Conservation (phyloP, 345 rosid species). For the Boechera retrofracta region DNA sequence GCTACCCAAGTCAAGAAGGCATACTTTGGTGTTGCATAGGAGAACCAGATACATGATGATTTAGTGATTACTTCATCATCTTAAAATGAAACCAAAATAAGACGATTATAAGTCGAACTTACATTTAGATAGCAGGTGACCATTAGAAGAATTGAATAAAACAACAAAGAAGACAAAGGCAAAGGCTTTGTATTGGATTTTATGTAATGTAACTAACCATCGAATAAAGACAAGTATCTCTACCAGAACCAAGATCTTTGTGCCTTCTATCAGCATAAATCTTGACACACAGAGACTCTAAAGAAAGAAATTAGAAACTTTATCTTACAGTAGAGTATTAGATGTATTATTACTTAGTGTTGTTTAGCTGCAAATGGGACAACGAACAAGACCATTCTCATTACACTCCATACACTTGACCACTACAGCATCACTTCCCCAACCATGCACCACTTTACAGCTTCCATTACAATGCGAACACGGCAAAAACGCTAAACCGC, state of each 20-base stretch:
- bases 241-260: background rate
- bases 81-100: too few species aligned
- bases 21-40: too few species aligned
- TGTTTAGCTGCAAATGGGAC: conserved; percentile 67
- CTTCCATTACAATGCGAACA: conserved; percentile 84
- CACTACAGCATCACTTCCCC: conserved; percentile 47
- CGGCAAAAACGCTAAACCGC: conserved; percentile 68
- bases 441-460: conserved; percentile 57
- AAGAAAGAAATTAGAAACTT: background rate
- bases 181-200: background rate
- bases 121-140: too few species aligned
- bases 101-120: too few species aligned
- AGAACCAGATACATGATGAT: too few species aligned
- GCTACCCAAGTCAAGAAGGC: too few species aligned
- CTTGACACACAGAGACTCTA: conserved; percentile 9
- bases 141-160: background rate
- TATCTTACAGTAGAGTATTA: conserved; percentile 11
- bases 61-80: too few species aligned
- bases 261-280: background rate
- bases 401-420: conserved; percentile 74
- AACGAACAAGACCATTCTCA: conserved; percentile 86
- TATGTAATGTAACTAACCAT: conserved; percentile 11
- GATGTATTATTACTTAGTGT: background rate
- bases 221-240: background rate
- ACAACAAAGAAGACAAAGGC: background rate